Evolutionary conservation across 2,329 filamentous ascomycete genomes (phyloP).

Genomic region (Dothideomycetidae sp.): DNA sequence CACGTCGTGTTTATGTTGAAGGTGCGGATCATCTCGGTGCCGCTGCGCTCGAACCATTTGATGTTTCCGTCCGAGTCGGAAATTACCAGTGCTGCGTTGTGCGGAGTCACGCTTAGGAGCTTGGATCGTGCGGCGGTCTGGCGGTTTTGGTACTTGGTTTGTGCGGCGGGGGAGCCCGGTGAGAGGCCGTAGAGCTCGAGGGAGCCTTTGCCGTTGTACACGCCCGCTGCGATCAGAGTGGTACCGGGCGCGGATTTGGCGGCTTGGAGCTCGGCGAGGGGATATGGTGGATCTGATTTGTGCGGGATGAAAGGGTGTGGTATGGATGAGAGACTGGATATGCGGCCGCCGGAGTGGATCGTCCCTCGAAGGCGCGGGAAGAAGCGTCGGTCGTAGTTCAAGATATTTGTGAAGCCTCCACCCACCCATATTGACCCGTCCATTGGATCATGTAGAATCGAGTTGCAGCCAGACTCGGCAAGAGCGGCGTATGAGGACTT

Average conservation of each 20-base stretch:
- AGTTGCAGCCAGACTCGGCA: constrained; percentile 66
- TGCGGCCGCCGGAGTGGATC: constrained; percentile 67
- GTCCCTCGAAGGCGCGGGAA: constrained; percentile 66
- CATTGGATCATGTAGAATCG: constrained; percentile 61
- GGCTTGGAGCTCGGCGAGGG: constrained; percentile 38
- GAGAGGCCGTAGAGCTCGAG: constrained; percentile 67
- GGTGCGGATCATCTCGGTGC: constrained; percentile 39
- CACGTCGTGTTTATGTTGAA: constrained; percentile 50
- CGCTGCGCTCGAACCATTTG: constrained; percentile 86
- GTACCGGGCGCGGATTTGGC: constrained; percentile 43
- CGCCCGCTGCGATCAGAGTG: constrained; percentile 68
- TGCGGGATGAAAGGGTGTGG: constrained; percentile 52
- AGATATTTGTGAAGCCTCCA: constrained; percentile 74
- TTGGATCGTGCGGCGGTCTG: constrained; percentile 71
- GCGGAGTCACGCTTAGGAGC: constrained; percentile 63
- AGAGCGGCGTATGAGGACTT: constrained; percentile 50
- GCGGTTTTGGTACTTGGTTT: constrained; percentile 51
- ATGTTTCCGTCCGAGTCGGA: constrained; percentile 72
- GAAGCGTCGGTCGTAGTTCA: constrained; percentile 77
- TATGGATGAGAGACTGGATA: constrained; percentile 58
- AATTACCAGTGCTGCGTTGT: constrained; percentile 69
- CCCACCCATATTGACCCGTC: constrained; percentile 71
- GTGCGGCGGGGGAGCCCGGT: constrained; percentile 19
- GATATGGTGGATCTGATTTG: constrained; percentile 40
- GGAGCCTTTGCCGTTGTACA: constrained; percentile 83